A percentile compares a stretch with the other conserved stretches of the same genome.
phyloP scores from a whole-genome alignment of 2,329 filamentous ascomycete genomes.

The Trichoderma sp. region DNA sequence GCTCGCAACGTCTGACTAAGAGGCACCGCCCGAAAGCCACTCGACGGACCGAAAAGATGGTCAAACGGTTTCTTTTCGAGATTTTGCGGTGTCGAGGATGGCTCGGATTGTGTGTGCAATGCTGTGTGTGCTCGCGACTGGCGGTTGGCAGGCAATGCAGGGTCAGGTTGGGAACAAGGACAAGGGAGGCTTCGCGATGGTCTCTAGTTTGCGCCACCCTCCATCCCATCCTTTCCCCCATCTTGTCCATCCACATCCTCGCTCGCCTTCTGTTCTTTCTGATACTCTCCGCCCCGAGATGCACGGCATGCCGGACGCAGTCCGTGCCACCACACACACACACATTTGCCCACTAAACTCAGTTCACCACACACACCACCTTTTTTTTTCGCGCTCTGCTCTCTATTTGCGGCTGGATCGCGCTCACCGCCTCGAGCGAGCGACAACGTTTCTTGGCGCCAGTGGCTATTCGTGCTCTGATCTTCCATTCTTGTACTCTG shows the following conservation, averaged over 20 bases:
- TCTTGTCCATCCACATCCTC: conserved; percentile 5
- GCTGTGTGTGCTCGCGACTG: no score
- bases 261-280: no score
- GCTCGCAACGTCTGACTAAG: conserved; percentile 22
- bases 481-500: no score
- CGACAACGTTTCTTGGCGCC: conserved; percentile 27
- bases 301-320: conserved; percentile 27
- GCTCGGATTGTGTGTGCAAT: not conserved
- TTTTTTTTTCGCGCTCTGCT: not conserved
- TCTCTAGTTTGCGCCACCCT: conserved; percentile 14
- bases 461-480: not conserved
- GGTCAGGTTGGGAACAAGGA: no score
- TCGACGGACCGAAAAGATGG: not conserved
- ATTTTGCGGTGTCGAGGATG: not conserved
- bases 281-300: conserved; percentile 14
- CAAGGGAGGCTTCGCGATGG: conserved; percentile 3
- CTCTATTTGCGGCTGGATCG: conserved; percentile 26
- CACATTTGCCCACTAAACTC: no score
- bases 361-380: no score
- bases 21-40: conserved; percentile 13
- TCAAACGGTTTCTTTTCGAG: not conserved
- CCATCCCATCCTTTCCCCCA: conserved; percentile 6
- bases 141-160: no score
- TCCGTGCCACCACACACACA: conserved; percentile 27
- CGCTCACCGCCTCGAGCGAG: conserved; percentile 28